phyloP scores from a whole-genome alignment of 78 protist species.

The Anaeramoeba flamelloides region DNA sequence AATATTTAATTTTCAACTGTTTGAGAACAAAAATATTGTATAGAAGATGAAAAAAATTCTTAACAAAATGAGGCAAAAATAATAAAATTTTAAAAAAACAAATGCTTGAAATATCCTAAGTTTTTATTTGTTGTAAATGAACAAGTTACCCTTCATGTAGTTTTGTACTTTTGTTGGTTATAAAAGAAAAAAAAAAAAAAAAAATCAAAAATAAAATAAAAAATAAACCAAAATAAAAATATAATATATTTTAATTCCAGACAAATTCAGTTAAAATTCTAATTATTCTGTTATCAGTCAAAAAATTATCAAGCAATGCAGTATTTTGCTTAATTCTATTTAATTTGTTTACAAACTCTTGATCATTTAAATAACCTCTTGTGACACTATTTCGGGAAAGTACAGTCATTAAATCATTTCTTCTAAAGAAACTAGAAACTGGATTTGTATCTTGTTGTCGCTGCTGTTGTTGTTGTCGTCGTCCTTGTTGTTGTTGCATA shows the following conservation, averaged over 20 bases:
- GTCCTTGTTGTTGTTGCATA: neutral
- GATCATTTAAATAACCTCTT: neutral
- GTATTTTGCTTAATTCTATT: neutral
- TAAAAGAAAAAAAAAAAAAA: too few species aligned
- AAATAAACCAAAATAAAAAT: too few species aligned
- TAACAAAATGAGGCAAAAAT: too few species aligned
- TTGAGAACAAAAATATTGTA: too few species aligned
- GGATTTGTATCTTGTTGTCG: neutral
- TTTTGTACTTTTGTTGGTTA: too few species aligned
- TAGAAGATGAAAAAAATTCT: too few species aligned
- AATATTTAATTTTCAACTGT: too few species aligned
- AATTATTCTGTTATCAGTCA: neutral
- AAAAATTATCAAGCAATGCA: neutral
- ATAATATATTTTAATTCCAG: neutral
- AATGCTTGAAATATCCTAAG: too few species aligned
- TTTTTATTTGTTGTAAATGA: too few species aligned
- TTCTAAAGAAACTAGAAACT: neutral
- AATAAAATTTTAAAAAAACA: too few species aligned
- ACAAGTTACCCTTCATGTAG: too few species aligned
- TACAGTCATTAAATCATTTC: neutral
- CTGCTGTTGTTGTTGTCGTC: neutral
- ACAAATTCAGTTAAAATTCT: neutral
- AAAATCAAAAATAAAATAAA: too few species aligned
- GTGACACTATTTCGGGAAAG: neutral
- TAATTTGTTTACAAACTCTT: neutral